Conservation (phyloP, 768 basidiomycete species). For the Phylloporus rhodoxanthus region DNA sequence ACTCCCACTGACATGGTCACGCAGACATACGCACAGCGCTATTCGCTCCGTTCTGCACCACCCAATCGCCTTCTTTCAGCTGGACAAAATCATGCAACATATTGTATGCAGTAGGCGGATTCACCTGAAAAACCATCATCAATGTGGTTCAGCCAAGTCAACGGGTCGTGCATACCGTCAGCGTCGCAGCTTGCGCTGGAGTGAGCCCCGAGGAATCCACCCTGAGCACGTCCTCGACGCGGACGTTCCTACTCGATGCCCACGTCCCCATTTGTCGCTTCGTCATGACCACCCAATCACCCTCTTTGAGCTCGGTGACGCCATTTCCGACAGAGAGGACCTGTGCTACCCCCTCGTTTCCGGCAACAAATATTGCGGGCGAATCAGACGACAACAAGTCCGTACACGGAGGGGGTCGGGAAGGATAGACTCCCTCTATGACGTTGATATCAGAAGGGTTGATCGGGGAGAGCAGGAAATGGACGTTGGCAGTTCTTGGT, state of each 20-base stretch:
- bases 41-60: constrained; percentile 84
- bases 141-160: not conserved
- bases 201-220: constrained; percentile 48
- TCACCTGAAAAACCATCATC: constrained; percentile 43
- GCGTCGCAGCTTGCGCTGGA: constrained; percentile 66
- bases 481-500: constrained; percentile 56
- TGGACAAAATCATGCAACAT: constrained; percentile 70
- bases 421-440: constrained; percentile 77
- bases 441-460: constrained; percentile 82
- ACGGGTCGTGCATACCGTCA: constrained; percentile 46
- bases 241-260: constrained; percentile 52
- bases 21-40: constrained; percentile 52
- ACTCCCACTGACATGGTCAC: not conserved
- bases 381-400: constrained; percentile 29
- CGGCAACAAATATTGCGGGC: constrained; percentile 51
- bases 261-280: constrained; percentile 73
- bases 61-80: constrained; percentile 66
- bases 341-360: constrained; percentile 72
- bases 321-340: constrained; percentile 56
- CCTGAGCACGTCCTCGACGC: constrained; percentile 51
- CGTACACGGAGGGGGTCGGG: constrained; percentile 43
- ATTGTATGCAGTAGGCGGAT: constrained; percentile 78
- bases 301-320: constrained; percentile 42
- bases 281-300: constrained; percentile 73
- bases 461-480: constrained; percentile 64